Percentiles rank a stretch among this genome's conserved stretches.
Conservation (phyloP, 2,329 filamentous ascomycete species). For the Alternaria metachromatica region DNA sequence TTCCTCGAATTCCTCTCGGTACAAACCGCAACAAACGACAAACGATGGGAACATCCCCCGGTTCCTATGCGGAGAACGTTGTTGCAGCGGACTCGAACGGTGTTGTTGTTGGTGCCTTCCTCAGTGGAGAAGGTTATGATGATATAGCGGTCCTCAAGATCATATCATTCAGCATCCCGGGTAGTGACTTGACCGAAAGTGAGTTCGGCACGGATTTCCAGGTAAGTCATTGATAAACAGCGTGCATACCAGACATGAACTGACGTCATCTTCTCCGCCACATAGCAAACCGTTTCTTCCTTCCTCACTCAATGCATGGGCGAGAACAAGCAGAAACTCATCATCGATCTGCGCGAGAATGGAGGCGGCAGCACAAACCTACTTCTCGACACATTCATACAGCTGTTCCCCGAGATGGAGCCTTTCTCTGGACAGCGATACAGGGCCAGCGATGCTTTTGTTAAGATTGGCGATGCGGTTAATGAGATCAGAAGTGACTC, state of each 20-base stretch:
- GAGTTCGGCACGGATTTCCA: constrained; percentile 37
- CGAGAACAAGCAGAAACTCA: constrained; percentile 61
- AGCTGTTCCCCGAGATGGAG: constrained; percentile 57
- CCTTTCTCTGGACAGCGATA: constrained; percentile 46
- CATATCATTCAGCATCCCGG: constrained; percentile 44
- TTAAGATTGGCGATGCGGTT: constrained; percentile 30
- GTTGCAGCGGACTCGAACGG: constrained; percentile 20
- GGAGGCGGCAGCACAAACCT: constrained; percentile 57
- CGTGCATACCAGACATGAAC: neutral
- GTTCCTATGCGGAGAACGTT: constrained; percentile 19
- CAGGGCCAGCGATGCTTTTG: constrained; percentile 22
- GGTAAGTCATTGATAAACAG: neutral
- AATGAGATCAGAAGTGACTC: constrained; percentile 29
- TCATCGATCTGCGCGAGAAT: constrained; percentile 69
- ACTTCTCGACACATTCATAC: constrained; percentile 53
- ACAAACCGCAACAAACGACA: constrained; percentile 31
- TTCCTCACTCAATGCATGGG: constrained; percentile 56
- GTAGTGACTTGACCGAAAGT: constrained; percentile 12
- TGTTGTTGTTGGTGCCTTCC: constrained; percentile 53
- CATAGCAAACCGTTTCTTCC: constrained; percentile 29
- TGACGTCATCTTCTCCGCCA: neutral
- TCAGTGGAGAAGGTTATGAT: constrained; percentile 42
- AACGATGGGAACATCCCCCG: neutral
- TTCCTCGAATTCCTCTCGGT: constrained; percentile 31
- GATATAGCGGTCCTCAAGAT: constrained; percentile 54